Percentiles rank a stretch among this genome's conserved stretches.
These are phyloP conservation scores for Hymenochaete sp. DNA, from an alignment of 1,284 basidiomycete species.

Conservation along the genomic window DNA sequence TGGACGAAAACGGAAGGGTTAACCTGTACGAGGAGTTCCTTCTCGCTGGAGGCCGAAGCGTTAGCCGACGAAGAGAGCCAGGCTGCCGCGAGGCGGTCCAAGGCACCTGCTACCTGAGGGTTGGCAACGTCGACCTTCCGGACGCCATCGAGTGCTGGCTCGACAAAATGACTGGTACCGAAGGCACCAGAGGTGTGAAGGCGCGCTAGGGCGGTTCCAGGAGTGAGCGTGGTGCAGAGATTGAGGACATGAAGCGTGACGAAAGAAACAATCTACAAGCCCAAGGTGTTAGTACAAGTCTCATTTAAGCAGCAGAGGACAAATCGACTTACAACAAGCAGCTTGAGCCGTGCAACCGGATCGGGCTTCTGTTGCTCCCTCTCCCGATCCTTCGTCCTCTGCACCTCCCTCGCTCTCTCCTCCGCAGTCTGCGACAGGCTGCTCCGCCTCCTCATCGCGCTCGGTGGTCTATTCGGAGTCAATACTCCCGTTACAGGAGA, in stretches of 20 bases:
- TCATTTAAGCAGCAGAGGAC: not conserved
- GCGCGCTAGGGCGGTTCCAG: constrained; percentile 55
- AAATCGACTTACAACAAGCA: constrained; percentile 60
- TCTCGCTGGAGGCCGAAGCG: not conserved
- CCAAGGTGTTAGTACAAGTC: not conserved
- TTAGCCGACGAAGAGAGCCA: constrained; percentile 26
- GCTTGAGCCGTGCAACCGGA: constrained; percentile 82
- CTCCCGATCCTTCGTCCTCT: constrained; percentile 38
- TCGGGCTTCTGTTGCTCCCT: constrained; percentile 46
- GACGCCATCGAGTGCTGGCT: constrained; percentile 10
- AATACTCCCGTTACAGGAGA: constrained; percentile 1
- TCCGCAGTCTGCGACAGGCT: constrained; percentile 1
- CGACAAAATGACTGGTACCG: constrained; percentile 24
- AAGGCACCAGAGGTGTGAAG: constrained; percentile 32
- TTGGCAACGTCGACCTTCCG: constrained; percentile 57
- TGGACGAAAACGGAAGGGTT: constrained; percentile 57
- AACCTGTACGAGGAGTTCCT: constrained; percentile 63
- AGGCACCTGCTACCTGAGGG: constrained; percentile 49
- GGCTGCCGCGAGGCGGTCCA: constrained; percentile 48
- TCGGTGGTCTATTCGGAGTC: no score
- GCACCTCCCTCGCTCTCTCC: constrained; percentile 1
- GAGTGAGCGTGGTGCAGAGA: constrained; percentile 86
- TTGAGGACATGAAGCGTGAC: constrained; percentile 86
- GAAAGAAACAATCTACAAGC: constrained; percentile 71
- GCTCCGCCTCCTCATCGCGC: constrained; percentile 9